phyloP scores from a whole-genome alignment of 495 filamentous ascomycete genomes.

The Staphylotrichum tortipilum region DNA sequence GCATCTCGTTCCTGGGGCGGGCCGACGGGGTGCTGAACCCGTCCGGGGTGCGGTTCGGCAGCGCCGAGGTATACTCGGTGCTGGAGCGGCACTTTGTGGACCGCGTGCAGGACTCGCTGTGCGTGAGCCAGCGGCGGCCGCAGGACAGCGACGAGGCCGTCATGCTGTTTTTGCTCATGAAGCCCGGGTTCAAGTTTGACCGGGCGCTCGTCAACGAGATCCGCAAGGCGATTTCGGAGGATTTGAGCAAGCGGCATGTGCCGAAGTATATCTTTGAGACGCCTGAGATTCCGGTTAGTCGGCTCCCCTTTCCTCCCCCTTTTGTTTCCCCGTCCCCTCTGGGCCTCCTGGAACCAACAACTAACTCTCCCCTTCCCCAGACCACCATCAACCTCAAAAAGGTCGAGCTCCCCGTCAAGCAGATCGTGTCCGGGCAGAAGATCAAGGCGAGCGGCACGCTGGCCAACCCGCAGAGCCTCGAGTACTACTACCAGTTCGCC shows the following conservation, averaged over 20 bases:
- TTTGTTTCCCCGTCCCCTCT: background rate
- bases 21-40: slow-evolving; percentile 91
- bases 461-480: slow-evolving; percentile 62
- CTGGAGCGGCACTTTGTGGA: slow-evolving; percentile 57
- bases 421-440: slow-evolving; percentile 66
- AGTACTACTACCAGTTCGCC: slow-evolving; percentile 75
- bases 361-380: slow-evolving; percentile 28
- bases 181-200: slow-evolving; percentile 47
- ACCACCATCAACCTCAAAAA: slow-evolving; percentile 80
- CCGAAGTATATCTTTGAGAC: slow-evolving; percentile 74
- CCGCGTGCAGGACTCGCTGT: slow-evolving; percentile 56
- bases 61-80: slow-evolving; percentile 70
- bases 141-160: slow-evolving; percentile 65
- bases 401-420: slow-evolving; percentile 77
- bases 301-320: background rate
- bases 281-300: slow-evolving; percentile 68
- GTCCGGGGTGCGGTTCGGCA: slow-evolving; percentile 76
- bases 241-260: slow-evolving; percentile 63
- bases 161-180: slow-evolving; percentile 68
- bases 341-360: background rate
- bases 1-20: slow-evolving; percentile 63
- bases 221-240: slow-evolving; percentile 52
- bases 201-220: slow-evolving; percentile 49
- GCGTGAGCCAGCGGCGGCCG: slow-evolving; percentile 64
- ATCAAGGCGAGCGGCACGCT: slow-evolving; percentile 71